Evolutionary conservation across 176 grass and related monocot genomes (phyloP).

Genomic region (Stipa capillata): DNA sequence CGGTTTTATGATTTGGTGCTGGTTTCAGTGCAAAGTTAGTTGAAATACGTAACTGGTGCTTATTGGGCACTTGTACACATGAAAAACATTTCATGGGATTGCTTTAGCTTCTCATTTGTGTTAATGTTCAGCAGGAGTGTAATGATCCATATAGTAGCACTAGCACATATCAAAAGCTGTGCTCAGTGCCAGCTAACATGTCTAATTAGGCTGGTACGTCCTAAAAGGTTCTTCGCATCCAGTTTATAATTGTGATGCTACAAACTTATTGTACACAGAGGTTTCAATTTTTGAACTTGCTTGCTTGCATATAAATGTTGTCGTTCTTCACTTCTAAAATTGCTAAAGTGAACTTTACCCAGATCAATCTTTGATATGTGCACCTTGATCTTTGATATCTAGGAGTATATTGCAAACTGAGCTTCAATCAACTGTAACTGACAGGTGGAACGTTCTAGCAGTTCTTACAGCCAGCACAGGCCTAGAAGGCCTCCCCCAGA

Average conservation of each 20-base stretch:
- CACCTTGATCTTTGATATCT: conserved; percentile 1
- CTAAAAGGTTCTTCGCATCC: too few species aligned
- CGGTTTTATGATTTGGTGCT: neutral
- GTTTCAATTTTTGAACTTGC: neutral
- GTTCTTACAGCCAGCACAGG: conserved; percentile 55
- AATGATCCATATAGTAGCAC: neutral
- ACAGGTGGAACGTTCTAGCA: conserved; percentile 55
- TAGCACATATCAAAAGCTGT: neutral
- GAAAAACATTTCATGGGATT: neutral
- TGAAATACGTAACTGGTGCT: too few species aligned
- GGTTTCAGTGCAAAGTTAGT: too few species aligned
- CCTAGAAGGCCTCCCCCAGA: conserved; percentile 58
- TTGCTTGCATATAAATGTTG: neutral
- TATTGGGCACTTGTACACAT: too few species aligned
- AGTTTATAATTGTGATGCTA: too few species aligned
- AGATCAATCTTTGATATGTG: neutral
- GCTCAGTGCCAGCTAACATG: neutral
- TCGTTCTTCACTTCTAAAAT: neutral
- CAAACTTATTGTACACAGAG: neutral
- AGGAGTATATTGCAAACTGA: neutral
- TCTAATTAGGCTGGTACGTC: neutral
- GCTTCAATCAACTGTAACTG: conserved; percentile 11
- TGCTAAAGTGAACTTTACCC: neutral
- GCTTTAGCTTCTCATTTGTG: neutral
- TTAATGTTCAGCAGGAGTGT: neutral